These are phyloP conservation scores for Colletotrichum tanaceti DNA, from an alignment of 2,329 filamentous ascomycete genomes.

Conservation along the genomic window DNA sequence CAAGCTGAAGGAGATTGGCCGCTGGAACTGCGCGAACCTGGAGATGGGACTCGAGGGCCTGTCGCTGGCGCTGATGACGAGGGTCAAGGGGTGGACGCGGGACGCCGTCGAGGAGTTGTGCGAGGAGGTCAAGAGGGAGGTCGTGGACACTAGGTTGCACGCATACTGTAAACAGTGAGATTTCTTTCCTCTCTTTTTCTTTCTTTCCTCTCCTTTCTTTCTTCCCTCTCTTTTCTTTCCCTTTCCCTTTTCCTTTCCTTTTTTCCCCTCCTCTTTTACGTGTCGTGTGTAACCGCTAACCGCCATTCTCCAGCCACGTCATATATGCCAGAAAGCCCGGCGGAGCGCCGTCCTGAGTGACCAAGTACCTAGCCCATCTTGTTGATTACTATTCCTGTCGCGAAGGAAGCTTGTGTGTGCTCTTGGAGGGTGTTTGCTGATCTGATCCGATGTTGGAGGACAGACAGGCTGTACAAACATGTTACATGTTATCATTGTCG, in stretches of 20 bases:
- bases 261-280: too few species aligned
- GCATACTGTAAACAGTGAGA: conserved; percentile 42
- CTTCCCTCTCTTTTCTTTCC: too few species aligned
- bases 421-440: too few species aligned
- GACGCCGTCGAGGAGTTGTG: conserved; percentile 46
- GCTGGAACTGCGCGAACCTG: conserved; percentile 47
- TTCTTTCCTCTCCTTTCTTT: too few species aligned
- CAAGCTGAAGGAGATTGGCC: conserved; percentile 39
- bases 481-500: too few species aligned
- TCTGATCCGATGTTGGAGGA: conserved; percentile 1
- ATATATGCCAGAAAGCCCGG: conserved; percentile 12
- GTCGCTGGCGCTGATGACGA: conserved; percentile 51
- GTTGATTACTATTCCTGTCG: background rate
- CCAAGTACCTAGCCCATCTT: background rate
- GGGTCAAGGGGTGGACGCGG: conserved; percentile 50
- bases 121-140: conserved; percentile 42
- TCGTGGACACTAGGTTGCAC: conserved; percentile 44
- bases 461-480: background rate
- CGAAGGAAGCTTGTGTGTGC: too few species aligned
- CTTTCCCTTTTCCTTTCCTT: too few species aligned
- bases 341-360: too few species aligned
- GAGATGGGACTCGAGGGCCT: conserved; percentile 50
- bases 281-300: background rate
- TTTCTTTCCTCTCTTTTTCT: too few species aligned
- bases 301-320: background rate